A percentile compares a stretch with the other conserved stretches of the same genome.
Evolutionary conservation across 2,329 filamentous ascomycete genomes (phyloP).

Genomic region (Fusarium chlamydosporum): DNA sequence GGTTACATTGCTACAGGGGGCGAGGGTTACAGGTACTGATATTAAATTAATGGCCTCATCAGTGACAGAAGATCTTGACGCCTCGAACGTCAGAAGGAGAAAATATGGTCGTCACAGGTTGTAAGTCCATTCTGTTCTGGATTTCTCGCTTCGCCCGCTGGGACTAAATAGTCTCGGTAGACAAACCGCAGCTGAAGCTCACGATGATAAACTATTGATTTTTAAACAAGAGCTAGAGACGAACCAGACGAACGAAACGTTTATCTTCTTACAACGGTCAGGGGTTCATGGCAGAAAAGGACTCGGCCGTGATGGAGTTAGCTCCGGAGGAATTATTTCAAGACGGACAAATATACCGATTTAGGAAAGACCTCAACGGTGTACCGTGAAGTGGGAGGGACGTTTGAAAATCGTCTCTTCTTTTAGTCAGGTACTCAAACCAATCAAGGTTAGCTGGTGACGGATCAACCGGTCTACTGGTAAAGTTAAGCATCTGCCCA

Average conservation of each 20-base stretch:
- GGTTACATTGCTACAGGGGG: slow-evolving; percentile 10
- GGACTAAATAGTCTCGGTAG: not conserved
- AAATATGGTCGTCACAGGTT: not conserved
- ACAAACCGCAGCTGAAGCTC: slow-evolving; percentile 10
- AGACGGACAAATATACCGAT: slow-evolving; percentile 14
- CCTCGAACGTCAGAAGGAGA: not conserved
- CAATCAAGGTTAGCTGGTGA: not conserved
- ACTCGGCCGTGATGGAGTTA: slow-evolving; percentile 12
- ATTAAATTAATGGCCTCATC: slow-evolving; percentile 9
- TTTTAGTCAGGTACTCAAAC: not conserved
- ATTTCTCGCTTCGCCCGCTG: slow-evolving; percentile 16
- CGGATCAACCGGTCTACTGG: not conserved
- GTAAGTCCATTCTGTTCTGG: slow-evolving; percentile 10
- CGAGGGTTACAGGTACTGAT: slow-evolving; percentile 9
- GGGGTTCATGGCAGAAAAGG: not conserved
- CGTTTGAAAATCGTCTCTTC: not conserved
- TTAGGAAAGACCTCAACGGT: not conserved
- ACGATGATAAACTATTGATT: slow-evolving; percentile 18
- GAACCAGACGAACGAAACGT: slow-evolving; percentile 4
- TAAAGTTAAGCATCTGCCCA: not conserved
- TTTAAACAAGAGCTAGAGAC: slow-evolving; percentile 1
- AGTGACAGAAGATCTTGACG: not conserved
- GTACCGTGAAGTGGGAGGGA: not conserved
- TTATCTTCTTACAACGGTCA: not conserved
- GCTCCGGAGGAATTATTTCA: slow-evolving; percentile 19